These are phyloP conservation scores for Corymbia citriodora DNA, from an alignment of 441 rosid genomes.

Conservation along the genomic window DNA sequence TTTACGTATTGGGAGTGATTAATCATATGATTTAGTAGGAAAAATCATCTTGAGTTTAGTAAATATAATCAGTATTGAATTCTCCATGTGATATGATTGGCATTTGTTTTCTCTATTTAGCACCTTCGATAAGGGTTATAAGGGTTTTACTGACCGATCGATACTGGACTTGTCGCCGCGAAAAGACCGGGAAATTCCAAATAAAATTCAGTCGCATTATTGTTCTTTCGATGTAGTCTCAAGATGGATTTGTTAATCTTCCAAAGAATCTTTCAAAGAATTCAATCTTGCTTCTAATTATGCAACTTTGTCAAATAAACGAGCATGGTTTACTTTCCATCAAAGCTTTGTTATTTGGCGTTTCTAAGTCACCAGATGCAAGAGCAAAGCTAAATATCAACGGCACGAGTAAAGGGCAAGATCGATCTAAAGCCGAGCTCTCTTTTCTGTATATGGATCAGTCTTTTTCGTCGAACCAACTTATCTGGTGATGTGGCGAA, in stretches of 20 bases:
- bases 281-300: not conserved
- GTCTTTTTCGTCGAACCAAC: not conserved
- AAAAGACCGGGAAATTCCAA: not conserved
- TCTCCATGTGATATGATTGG: not conserved
- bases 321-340: not conserved
- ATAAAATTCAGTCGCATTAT: too few species aligned
- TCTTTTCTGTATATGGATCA: accelerated
- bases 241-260: not conserved
- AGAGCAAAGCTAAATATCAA: not conserved
- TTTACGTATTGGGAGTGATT: not conserved
- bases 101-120: not conserved
- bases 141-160: not conserved
- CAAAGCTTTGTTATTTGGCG: not conserved
- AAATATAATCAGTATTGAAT: not conserved
- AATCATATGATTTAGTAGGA: not conserved
- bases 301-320: not conserved
- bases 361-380: not conserved
- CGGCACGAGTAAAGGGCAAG: too few species aligned
- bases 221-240: not conserved
- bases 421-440: not conserved
- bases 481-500: not conserved
- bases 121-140: not conserved
- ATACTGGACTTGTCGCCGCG: accelerated
- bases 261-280: not conserved
- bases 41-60: not conserved